These are phyloP conservation scores for Thymus quinquecostatus DNA, from an alignment of 257 asterid species.

Conservation along the genomic window DNA sequence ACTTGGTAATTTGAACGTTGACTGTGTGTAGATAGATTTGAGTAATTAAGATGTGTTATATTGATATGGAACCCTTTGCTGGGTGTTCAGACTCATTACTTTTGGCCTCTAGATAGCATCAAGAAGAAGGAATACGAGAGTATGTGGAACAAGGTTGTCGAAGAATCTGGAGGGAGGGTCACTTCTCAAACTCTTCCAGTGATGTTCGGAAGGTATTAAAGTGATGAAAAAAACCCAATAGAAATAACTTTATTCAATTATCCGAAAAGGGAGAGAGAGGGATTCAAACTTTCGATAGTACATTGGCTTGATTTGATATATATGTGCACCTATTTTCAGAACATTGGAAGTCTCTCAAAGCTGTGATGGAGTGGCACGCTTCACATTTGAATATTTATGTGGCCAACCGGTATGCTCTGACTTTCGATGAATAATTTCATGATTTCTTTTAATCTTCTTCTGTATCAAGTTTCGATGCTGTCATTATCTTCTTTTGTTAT, in stretches of 20 bases:
- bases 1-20: slow-evolving; percentile 12
- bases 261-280: too few relatives aligned
- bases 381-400: slow-evolving; percentile 82
- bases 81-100: slow-evolving; percentile 66
- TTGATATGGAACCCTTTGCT: slow-evolving; percentile 29
- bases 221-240: neutral
- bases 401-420: slow-evolving; percentile 73
- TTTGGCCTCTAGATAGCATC: slow-evolving; percentile 76
- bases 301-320: slow-evolving; percentile 20
- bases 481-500: neutral
- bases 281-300: neutral
- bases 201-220: slow-evolving; percentile 90
- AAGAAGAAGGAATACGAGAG: slow-evolving; percentile 54
- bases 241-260: too few relatives aligned
- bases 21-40: slow-evolving; percentile 11
- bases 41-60: slow-evolving; percentile 4
- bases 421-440: neutral
- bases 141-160: slow-evolving; percentile 59
- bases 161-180: slow-evolving; percentile 54
- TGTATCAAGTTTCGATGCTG: slow-evolving; percentile 4
- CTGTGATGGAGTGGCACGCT: slow-evolving; percentile 85
- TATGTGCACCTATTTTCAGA: slow-evolving; percentile 47
- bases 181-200: slow-evolving; percentile 71
- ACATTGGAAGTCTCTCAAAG: slow-evolving; percentile 77
- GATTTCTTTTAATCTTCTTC: neutral